These are phyloP conservation scores for Colletotrichum coccodes DNA, from an alignment of 2,329 filamentous ascomycete species.

Conservation along the genomic window DNA sequence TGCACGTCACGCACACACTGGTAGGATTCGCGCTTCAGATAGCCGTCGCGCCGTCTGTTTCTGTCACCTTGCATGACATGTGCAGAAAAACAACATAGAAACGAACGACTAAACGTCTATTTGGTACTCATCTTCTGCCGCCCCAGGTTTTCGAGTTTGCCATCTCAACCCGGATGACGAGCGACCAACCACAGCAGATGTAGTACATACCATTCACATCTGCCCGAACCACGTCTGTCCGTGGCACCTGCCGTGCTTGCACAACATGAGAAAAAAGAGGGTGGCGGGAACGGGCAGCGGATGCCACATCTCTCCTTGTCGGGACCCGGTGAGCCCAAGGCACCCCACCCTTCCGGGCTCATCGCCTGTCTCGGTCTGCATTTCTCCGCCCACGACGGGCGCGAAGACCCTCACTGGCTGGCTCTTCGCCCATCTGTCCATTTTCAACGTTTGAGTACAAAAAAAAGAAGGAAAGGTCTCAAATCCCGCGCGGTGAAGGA, in stretches of 20 bases:
- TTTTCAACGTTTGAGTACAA: not conserved
- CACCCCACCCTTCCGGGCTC: slow-evolving; percentile 22
- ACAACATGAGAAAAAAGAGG: slow-evolving; percentile 23
- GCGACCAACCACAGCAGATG: not conserved
- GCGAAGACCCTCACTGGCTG: slow-evolving; percentile 5
- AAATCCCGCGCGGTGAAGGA: slow-evolving; percentile 21
- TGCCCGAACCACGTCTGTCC: not conserved
- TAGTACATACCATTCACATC: not conserved
- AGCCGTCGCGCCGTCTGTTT: slow-evolving; percentile 30
- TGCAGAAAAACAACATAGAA: slow-evolving; percentile 22
- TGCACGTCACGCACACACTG: slow-evolving; percentile 35
- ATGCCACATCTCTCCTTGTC: slow-evolving; percentile 23
- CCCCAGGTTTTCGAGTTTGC: not conserved
- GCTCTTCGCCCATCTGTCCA: not conserved
- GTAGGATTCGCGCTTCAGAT: slow-evolving; percentile 30
- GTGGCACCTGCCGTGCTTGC: slow-evolving; percentile 16
- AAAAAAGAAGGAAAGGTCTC: slow-evolving; percentile 3
- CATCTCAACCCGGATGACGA: not conserved
- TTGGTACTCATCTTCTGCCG: not conserved
- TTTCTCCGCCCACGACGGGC: slow-evolving; percentile 24
- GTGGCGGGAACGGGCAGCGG: slow-evolving; percentile 25
- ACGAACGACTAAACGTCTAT: slow-evolving; percentile 2
- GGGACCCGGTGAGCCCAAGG: slow-evolving; percentile 25
- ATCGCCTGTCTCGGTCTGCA: slow-evolving; percentile 26
- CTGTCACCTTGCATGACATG: slow-evolving; percentile 19